Percentiles rank a stretch among this genome's conserved stretches.
Evolutionary conservation across 139 green algal genomes (phyloP).

Genomic region (Dunaliella sp.): DNA sequence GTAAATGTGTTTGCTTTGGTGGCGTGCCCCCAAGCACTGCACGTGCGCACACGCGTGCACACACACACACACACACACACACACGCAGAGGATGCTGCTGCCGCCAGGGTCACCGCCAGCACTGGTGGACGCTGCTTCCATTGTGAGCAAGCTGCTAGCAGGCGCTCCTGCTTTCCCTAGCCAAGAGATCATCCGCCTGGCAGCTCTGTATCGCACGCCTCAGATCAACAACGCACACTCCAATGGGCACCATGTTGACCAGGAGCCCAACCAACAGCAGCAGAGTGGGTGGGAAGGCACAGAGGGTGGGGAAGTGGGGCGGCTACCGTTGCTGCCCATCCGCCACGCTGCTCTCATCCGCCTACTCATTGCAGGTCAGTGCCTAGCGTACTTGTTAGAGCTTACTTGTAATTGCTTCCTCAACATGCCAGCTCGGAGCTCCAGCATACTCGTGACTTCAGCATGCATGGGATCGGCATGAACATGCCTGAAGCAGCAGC

Average conservation of each 20-base stretch:
- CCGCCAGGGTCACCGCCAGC: background rate
- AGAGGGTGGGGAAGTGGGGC: background rate
- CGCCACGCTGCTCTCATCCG: constrained; percentile 22
- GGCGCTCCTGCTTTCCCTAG: background rate
- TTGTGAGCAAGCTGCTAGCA: constrained; percentile 1
- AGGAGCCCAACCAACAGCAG: no score
- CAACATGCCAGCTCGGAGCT: no score
- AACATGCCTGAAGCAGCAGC: no score
- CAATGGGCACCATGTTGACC: background rate
- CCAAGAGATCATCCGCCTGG: constrained; percentile 2
- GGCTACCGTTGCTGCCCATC: background rate
- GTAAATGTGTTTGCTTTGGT: no score
- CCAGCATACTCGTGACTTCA: no score
- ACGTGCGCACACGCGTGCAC: background rate
- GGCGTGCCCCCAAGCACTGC: no score
- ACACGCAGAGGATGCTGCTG: constrained; percentile 16
- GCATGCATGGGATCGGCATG: no score
- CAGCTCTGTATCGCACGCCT: background rate
- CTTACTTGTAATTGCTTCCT: no score
- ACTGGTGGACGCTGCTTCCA: constrained; percentile 2
- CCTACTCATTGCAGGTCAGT: constrained; percentile 19
- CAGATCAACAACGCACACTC: background rate
- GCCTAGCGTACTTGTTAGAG: no score
- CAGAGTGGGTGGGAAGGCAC: background rate
- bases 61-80: background rate